Base-by-base conservation (phyloP, 169 alveolate genomes). In the Cryptosporidium meleagridis region DNA sequence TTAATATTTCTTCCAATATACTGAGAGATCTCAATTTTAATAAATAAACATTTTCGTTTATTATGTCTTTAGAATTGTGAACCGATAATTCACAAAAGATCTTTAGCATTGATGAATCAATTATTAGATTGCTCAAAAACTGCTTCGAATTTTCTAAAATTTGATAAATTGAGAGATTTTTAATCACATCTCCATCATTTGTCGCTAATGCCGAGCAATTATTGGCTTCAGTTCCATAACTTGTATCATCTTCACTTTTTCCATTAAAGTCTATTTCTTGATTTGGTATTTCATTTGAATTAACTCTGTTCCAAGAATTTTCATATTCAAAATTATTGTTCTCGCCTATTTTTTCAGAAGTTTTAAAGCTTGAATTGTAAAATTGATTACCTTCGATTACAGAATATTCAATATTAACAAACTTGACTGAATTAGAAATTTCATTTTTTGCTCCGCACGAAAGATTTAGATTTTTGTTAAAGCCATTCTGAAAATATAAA, bases 91-190 rank as follows among this genome's bases (percentile, higher is more conserved):
- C 72, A 37, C 86, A 75, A 14, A 75, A 4, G 6, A 3, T 26
- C 23, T 61, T 9, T 52, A 75, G 31, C 65, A 75, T 52, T 9
- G 86, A 41, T 14, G 73, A 75, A 21, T 75, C 86, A 35, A 75
- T 31, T 14, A 75, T 39, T 37, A 75, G n/a, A 21, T 16, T 33
- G 26, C 59, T 35, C 35, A 58, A 14, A 39, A 75, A 75, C 58
- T 23, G 16, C 29, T 53, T 21, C 2, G 73, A 48, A 4, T 75
- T 58, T 31, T 59, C 61, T 9, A 55, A 75, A 37, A 10, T 41
- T 29, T 61, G 69, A 21, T 14, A 61, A 61, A 61, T n/a, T 3
- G 35, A 4, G 9, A 29, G 10, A 1, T 29, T 61, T 26, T 23
- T 48, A 48, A 48, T 14, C 55, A 48, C 14, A 3, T 3, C 6